Evolutionary conservation across 768 basidiomycete genomes (phyloP).

Genomic region (Pulveroboletus sp.): DNA sequence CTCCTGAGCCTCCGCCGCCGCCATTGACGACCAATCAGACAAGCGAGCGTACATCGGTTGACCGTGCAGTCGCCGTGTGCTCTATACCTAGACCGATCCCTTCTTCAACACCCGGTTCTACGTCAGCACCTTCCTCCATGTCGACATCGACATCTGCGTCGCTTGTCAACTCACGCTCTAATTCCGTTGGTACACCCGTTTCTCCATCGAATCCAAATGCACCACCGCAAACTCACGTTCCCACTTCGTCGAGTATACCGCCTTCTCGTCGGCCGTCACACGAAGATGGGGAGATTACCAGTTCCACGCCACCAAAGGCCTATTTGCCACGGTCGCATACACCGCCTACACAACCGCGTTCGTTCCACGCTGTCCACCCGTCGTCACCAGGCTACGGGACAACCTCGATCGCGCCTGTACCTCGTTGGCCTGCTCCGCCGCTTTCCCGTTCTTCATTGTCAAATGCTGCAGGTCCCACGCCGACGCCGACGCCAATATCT

Average conservation of each 20-base stretch:
- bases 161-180: slow-evolving; percentile 21
- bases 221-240: neutral
- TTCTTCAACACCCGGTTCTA: slow-evolving; percentile 6
- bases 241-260: slow-evolving; percentile 7
- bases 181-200: slow-evolving; percentile 17
- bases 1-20: slow-evolving; percentile 30
- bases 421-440: slow-evolving; percentile 30
- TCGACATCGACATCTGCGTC: slow-evolving; percentile 25
- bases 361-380: slow-evolving; percentile 32
- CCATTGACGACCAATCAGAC: slow-evolving; percentile 26
- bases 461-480: slow-evolving; percentile 14
- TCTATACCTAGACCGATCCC: neutral
- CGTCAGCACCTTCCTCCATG: slow-evolving; percentile 11
- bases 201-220: slow-evolving; percentile 4
- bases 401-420: slow-evolving; percentile 17
- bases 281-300: slow-evolving; percentile 52
- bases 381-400: slow-evolving; percentile 23
- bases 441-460: slow-evolving; percentile 29
- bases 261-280: slow-evolving; percentile 34
- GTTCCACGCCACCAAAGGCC: slow-evolving; percentile 32
- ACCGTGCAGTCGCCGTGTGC: neutral
- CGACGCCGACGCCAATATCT: slow-evolving; percentile 19
- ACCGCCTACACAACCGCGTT: slow-evolving; percentile 47
- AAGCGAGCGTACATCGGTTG: slow-evolving; percentile 10
- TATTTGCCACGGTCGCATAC: slow-evolving; percentile 39